Evolutionary conservation across 129 eudicot species (phyloP), one percentile per base, ranked within the genome.

Genomic region (Cynara cardunculus): DNA sequence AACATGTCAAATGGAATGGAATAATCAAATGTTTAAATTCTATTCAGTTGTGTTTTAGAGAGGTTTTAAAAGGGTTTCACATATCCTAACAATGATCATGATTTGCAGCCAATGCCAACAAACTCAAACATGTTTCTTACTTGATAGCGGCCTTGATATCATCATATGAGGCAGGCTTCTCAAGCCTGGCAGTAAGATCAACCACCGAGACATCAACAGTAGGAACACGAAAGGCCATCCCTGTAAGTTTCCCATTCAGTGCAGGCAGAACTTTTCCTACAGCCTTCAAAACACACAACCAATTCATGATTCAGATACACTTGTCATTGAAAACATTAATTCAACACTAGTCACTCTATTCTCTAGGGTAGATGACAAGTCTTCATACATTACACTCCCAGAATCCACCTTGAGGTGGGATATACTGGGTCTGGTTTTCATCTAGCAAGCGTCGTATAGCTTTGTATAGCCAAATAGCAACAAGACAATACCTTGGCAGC

Each of bases 141-240:
- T 91, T 91, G 83, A 91, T 84, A 71, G 94, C 94, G 72, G 89
- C 92, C 77, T 89, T 91, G 64, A 91, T 87, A 44, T 91, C 92
- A 53, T 89, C 97, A 77, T 89, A 91, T 31, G 91, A 31, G 7
- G 97, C 94, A 7, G 81, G 82, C 89, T 90, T 92, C 80, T 90
- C 94, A 10, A 92, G 88, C 83, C 94, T 88, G 9, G 78, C 90
- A 64, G 94, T 90, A 39, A 92, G 91, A 78, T 92, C 97, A 53
- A 92, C 93, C 59, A 90, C 95, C 0, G 97, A 92, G 62, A 92
- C 95, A 86, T 90, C 88, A 27, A 80, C 89, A 32, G 93, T 90
- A 61, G 97, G 97, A 27, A 92, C 97, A 75, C 97, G 92, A 81
- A 89, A 87, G 3, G 92, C 85, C 92, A 92, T 92, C 49, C 97